Conservation (phyloP, 805 yeast genomes). For the Nakazawaea pomicola region DNA sequence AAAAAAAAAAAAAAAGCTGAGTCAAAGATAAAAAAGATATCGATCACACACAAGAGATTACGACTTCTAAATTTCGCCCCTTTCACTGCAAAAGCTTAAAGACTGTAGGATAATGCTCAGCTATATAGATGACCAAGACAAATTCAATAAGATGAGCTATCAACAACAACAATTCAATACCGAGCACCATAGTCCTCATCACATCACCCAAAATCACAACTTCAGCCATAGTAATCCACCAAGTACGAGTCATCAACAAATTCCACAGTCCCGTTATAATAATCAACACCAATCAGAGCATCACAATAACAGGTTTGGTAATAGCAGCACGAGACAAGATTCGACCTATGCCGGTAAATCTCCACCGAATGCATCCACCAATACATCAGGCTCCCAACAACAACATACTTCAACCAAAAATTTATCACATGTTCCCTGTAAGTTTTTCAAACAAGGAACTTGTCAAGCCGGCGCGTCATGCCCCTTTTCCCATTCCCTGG, state of each 20-base stretch:
- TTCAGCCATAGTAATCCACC: not conserved
- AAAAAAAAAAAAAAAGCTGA: not conserved
- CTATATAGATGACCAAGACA: slow-evolving; percentile 4
- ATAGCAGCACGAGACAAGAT: not conserved
- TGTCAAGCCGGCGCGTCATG: slow-evolving; percentile 94
- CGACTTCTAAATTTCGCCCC: no score
- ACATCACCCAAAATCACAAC: not conserved
- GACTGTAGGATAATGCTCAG: slow-evolving; percentile 4
- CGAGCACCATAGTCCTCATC: no score
- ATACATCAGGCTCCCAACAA: slow-evolving; percentile 1
- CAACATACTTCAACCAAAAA: slow-evolving; percentile 20
- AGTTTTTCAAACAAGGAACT: slow-evolving; percentile 84
- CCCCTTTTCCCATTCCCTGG: slow-evolving; percentile 81
- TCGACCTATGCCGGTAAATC: slow-evolving; percentile 1
- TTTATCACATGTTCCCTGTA: slow-evolving; percentile 93
- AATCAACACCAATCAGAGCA: not conserved
- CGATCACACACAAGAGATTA: no score
- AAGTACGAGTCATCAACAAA: no score
- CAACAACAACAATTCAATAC: slow-evolving; percentile 2
- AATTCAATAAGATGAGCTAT: slow-evolving; percentile 2
- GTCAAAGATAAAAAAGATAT: no score
- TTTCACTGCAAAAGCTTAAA: not conserved
- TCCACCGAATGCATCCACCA: slow-evolving; percentile 3
- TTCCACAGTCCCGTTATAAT: no score
- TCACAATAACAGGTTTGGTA: not conserved